Evolutionary conservation across 306 rosid genomes (phyloP).

Genomic region (Ceratonia siliqua): DNA sequence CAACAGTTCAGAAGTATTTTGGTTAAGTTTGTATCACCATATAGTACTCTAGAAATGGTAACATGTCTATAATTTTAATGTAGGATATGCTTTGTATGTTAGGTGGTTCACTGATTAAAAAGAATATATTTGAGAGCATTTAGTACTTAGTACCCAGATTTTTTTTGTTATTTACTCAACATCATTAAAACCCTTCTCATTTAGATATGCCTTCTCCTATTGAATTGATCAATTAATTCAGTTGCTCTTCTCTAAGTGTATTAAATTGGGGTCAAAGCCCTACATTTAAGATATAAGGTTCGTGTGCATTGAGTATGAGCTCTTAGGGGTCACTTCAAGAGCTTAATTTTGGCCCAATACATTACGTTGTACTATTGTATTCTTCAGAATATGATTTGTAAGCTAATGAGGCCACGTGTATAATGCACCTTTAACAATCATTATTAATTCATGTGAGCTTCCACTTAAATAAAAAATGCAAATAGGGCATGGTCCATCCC

Average conservation of each 20-base stretch:
- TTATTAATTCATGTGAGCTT: neutral
- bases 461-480: neutral
- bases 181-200: neutral
- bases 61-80: neutral
- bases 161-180: neutral
- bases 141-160: neutral
- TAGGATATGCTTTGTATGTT: neutral
- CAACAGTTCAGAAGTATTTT: neutral
- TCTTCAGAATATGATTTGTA: neutral
- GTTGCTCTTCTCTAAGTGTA: neutral
- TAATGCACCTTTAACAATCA: neutral
- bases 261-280: neutral
- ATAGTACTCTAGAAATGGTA: neutral
- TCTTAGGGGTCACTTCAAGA: neutral
- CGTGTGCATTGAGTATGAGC: neutral
- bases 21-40: neutral
- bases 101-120: neutral
- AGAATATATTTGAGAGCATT: neutral
- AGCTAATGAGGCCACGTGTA: neutral
- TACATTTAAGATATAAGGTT: neutral
- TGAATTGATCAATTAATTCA: neutral
- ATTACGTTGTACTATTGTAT: neutral
- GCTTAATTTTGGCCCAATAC: neutral
- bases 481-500: neutral
- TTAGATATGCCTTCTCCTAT: neutral